Evolutionary conservation across 1,139 yeast genomes (phyloP), one percentile per base, ranked within the genome.

Genomic region (Candida pseudoviswanathii): DNA sequence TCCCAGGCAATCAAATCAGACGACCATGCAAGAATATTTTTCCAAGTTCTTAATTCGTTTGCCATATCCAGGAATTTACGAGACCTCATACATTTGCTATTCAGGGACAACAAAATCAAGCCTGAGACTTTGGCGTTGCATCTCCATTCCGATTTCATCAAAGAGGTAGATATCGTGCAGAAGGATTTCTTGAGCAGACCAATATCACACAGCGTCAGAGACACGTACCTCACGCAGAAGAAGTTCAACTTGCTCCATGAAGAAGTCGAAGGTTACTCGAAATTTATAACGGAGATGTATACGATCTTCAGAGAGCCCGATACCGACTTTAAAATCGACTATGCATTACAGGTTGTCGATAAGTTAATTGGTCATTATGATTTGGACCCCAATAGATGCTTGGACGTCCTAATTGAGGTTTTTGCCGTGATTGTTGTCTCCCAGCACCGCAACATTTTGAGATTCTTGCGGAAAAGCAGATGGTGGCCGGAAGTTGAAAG

Each of bases 251-350:
- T 91, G 30, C 60, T 89, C n/a, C 81, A 84, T 48, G 97, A 92
- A 65, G 88, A 88, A 56, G 70, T 84, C 11, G 94, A 86, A 62
- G 99, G 98, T 1, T 94, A 82, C 66, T 68, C 96, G 11, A 85
- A 85, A 58, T 70, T 89, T 36, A 67, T 85, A 0, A 77, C 77
- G 5, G 83, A 85, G 51, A 55, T 88, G n/a, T 66, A 68, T 50
- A 56, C 67, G 2, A 75, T 83, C 2, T 69, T 81, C 43, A 64
- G 64, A 34, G 70, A 73, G 27, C 67, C 69, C 2, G 76, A 78
- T 48, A 69, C 80, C 6, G 58, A 62, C 5, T 70, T 63, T 40
- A 78, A 79, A 54, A 70, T 84, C 0, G 70, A 72, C 1, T 73
- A 72, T 49, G 76, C 82, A n/a, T 62, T 78, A n/a, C 67, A 77